Base-by-base conservation (phyloP, 2,329 filamentous ascomycete species). In the Diplodia intermedia region DNA sequence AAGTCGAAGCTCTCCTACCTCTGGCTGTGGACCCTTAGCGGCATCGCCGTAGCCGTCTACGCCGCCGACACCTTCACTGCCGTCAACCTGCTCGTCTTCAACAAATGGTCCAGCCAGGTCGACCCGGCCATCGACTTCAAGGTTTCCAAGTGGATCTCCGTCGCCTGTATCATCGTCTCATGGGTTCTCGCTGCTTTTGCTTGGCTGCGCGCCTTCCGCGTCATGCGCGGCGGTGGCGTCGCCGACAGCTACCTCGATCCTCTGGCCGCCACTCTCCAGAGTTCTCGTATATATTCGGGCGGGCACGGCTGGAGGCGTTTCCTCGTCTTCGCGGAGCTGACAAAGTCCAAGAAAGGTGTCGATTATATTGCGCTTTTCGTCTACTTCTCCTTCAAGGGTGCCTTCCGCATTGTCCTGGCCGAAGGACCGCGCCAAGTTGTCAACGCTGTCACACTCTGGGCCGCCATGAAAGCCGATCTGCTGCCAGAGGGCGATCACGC, bases 91-190 rank as follows among this genome's bases (percentile, higher is more conserved):
- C 86, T 99, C 62, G 91, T 87, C 67, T 97, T 97, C 81, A 88
- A 96, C 81, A 88, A 88, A 69, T 98, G 94, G 94, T 92, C 92
- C 1, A 92, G 91, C 65, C 86, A 92, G 72, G 91, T 98, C 73
- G 82, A 92, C 73, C 93, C 93, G 1, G 86, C 87, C 50, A 90
- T 98, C 71, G 86, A 89, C 3, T 88, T 96, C 75, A 82, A 88
- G 60, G 86, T 94, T 66, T 91, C 93, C 14, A 96, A 95, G 82
- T 97, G 94, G 93, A 94, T 99, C 77, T 99, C 98, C 78, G 91
- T 92, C 33, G 87, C 88, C 67, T 97, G 94, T 78, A 98, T 99
- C 76, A 90, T 98, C 71, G 84, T 95, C 43, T 98, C 94, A 11
- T 94, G 94, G 78, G 82, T 93, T 71, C 91, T 98, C 72, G 85